Conservation (phyloP, 768 basidiomycete species). For the Hypsizygus marmoreus region DNA sequence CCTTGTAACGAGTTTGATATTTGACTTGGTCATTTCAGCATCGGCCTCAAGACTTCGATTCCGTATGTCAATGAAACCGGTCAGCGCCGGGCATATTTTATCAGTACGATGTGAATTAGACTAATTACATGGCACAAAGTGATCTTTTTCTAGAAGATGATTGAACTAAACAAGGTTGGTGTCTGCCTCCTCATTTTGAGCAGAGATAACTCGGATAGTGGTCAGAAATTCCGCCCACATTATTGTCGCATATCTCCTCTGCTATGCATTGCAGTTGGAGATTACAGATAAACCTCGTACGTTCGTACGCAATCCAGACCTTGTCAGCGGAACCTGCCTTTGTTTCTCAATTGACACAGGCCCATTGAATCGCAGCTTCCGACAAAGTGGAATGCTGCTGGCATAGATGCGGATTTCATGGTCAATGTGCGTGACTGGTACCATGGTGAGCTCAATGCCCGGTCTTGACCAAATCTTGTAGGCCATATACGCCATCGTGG, state of each 20-base stretch:
- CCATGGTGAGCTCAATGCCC: background rate
- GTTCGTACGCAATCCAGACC: conserved; percentile 90
- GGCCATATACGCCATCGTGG: conserved; percentile 89
- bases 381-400: conserved; percentile 72
- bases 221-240: conserved; percentile 88
- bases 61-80: conserved; percentile 84
- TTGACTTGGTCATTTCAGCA: conserved; percentile 58
- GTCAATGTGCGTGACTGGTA: conserved; percentile 67
- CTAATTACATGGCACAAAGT: no score
- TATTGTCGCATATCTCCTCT: conserved; percentile 75
- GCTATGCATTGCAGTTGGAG: conserved; percentile 80
- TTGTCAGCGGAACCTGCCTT: conserved; percentile 85
- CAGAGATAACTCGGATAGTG: conserved; percentile 8
- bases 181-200: background rate
- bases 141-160: conserved; percentile 85
- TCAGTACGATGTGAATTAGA: no score
- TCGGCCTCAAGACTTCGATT: conserved; percentile 84
- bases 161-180: conserved; percentile 88
- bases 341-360: conserved; percentile 63
- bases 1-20: conserved; percentile 3
- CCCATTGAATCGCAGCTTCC: conserved; percentile 70
- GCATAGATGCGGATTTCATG: conserved; percentile 83
- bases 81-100: no score
- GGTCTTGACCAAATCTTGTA: conserved; percentile 32
- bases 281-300: conserved; percentile 92